Evolutionary conservation across 805 yeast species (phyloP).

Genomic region (Sugiyamaella qingdaonensis): DNA sequence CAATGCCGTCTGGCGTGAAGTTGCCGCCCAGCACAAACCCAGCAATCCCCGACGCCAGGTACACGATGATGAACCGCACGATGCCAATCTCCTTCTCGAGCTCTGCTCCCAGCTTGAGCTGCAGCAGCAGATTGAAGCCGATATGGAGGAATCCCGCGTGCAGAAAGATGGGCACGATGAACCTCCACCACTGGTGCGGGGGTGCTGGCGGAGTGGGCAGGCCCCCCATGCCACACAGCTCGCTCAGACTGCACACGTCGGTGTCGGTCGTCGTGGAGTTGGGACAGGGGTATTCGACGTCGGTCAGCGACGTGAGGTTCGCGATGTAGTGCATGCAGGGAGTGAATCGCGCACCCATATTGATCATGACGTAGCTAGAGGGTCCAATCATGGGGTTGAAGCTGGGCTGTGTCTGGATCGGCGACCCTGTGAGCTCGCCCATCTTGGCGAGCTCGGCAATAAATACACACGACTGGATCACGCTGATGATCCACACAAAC

Average conservation of each 20-base stretch:
- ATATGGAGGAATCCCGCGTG: slow-evolving; percentile 75
- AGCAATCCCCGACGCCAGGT: slow-evolving; percentile 56
- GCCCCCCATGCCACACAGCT: slow-evolving; percentile 60
- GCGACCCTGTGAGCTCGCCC: slow-evolving; percentile 57
- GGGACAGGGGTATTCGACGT: slow-evolving; percentile 59
- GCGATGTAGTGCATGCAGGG: slow-evolving; percentile 62
- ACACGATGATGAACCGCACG: slow-evolving; percentile 50
- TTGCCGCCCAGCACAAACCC: slow-evolving; percentile 69
- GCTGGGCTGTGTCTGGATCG: slow-evolving; percentile 64
- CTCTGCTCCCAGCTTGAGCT: slow-evolving; percentile 55
- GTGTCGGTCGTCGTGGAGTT: slow-evolving; percentile 55
- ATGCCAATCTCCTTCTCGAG: slow-evolving; percentile 57
- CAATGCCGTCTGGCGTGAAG: slow-evolving; percentile 61
- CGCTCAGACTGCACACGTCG: slow-evolving; percentile 52
- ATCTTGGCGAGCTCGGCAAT: slow-evolving; percentile 56
- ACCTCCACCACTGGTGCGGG: slow-evolving; percentile 67
- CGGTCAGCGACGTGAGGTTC: slow-evolving; percentile 46
- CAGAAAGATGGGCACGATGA: slow-evolving; percentile 63
- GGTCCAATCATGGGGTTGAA: slow-evolving; percentile 82
- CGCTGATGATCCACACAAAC: slow-evolving; percentile 27
- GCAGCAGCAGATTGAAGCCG: slow-evolving; percentile 56
- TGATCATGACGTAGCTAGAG: slow-evolving; percentile 58
- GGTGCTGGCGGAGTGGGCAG: slow-evolving; percentile 32
- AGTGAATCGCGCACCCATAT: slow-evolving; percentile 65
- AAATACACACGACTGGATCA: slow-evolving; percentile 48